Evolutionary conservation across 169 alveolate species (phyloP), one percentile per base, ranked within the genome.

Genomic region (Plasmodium sp.): DNA sequence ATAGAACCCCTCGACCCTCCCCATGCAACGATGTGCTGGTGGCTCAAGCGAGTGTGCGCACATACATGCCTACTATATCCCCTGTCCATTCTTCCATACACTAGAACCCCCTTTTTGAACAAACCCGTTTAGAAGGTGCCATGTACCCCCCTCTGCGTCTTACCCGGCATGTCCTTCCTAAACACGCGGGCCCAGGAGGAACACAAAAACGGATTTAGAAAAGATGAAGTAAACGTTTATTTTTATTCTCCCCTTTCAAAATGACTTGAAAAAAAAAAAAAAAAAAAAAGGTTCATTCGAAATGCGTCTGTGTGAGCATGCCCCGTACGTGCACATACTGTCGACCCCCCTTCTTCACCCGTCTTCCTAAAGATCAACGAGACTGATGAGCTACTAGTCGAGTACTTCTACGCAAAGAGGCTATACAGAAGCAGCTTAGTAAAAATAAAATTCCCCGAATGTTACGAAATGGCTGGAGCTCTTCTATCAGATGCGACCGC

Each of bases 401-500:
- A 86, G 58, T 86, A 86, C 58, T 86, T 86, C 43, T 86, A 86
- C 71, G 94, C 94, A 79, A 86, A 86, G 72, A 75, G 94, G 34
- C 72, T 86, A 80, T 34, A 86, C 45, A 77, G 81, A 86, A 86
- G 81, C 31, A 86, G 96, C 72, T 92, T 96, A 72, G 95, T 96
- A 92, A 96, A 95, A 88, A 95, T 96, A 84, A 93, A 93, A 93
- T 96, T 96, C 72, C 97, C 97, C 4, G 67, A 73, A 45, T 95
- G 54, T 48, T 96, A 96, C 83, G 96, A 93, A 39, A 83, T 91
- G 88, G 97, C 97, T 3, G 96, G 97, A 77, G 97, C 97, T 16
- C 96, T 96, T 71, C 84, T 96, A 27, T 95, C 97, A 10, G 97
- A 96, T 62, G 82, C 97, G 12, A 96, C 97, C 0, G 97, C 97